A percentile compares a stretch with the other conserved stretches of the same genome.
phyloP scores from a whole-genome alignment of 2,329 filamentous ascomycete species.

The Aspergillus neotritici region DNA sequence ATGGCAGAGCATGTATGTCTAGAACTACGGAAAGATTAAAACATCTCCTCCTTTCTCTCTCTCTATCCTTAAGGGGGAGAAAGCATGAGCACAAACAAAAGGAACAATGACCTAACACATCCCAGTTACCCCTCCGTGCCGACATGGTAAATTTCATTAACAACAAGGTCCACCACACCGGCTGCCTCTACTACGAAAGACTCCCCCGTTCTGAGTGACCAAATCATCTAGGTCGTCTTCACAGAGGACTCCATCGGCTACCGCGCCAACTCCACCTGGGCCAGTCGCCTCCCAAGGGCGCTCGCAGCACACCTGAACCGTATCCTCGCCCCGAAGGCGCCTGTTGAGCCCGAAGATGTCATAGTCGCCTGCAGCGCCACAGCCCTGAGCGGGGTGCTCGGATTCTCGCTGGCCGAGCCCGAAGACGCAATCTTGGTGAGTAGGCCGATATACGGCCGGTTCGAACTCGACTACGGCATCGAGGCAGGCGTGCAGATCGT shows the following conservation, averaged over 20 bases:
- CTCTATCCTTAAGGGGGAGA: constrained; percentile 1
- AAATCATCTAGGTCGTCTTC: constrained; percentile 23
- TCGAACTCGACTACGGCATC: constrained; percentile 45
- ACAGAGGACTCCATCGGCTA: constrained; percentile 37
- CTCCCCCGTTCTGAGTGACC: background rate
- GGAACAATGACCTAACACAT: too few relatives aligned
- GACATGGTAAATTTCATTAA: constrained; percentile 38
- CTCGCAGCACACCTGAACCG: constrained; percentile 41
- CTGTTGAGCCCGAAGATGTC: constrained; percentile 35
- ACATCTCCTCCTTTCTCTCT: background rate
- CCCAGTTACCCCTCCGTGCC: constrained; percentile 32
- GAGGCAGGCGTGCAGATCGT: constrained; percentile 38
- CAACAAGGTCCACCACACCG: constrained; percentile 24
- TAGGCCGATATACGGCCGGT: constrained; percentile 46
- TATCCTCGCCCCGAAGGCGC: constrained; percentile 33
- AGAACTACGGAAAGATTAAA: background rate
- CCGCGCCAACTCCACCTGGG: constrained; percentile 35
- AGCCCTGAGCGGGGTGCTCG: constrained; percentile 40
- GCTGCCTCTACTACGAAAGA: background rate
- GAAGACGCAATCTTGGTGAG: constrained; percentile 45
- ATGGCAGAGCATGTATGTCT: constrained; percentile 31
- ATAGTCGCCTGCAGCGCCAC: constrained; percentile 40
- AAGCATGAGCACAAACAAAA: too few relatives aligned
- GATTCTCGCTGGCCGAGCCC: constrained; percentile 38
- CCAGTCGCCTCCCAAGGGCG: constrained; percentile 33